Percentiles rank a stretch among this genome's conserved stretches.
phyloP scores from a whole-genome alignment of 768 basidiomycete genomes.

The Tulasnella sp. region DNA sequence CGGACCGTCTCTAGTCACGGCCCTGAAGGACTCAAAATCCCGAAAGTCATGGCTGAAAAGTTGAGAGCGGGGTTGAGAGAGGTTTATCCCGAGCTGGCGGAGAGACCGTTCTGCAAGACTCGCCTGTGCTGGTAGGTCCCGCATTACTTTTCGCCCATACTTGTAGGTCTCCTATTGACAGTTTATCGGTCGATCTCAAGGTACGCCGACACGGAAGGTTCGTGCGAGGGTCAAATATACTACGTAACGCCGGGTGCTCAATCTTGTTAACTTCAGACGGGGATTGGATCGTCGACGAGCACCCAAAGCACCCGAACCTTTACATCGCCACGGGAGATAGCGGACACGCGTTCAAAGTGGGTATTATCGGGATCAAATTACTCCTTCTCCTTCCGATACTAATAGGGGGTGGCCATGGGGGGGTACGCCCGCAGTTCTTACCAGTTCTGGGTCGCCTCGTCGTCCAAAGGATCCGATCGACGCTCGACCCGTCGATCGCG shows the following conservation, averaged over 20 bases:
- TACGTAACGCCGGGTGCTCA: not conserved
- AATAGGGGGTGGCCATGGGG: not conserved
- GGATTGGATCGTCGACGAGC: slow-evolving; percentile 85
- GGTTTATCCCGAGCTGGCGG: slow-evolving; percentile 71
- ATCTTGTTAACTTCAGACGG: slow-evolving; percentile 51
- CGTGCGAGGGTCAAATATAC: not conserved
- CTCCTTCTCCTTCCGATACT: not conserved
- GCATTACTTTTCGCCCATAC: not conserved
- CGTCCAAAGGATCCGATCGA: slow-evolving; percentile 69
- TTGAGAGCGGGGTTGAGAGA: slow-evolving; percentile 57
- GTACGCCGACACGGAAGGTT: slow-evolving; percentile 78
- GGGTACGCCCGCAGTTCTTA: slow-evolving; percentile 64
- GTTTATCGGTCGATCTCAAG: slow-evolving; percentile 46
- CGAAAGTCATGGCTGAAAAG: slow-evolving; percentile 54
- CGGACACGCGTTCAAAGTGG: slow-evolving; percentile 86
- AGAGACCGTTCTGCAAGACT: slow-evolving; percentile 70
- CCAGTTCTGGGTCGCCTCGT: slow-evolving; percentile 82
- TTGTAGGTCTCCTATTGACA: not conserved
- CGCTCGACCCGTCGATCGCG: slow-evolving; percentile 55
- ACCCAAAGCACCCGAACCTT: slow-evolving; percentile 61
- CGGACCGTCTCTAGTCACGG: slow-evolving; percentile 64
- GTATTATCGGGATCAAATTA: slow-evolving; percentile 19
- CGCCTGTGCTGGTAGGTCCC: slow-evolving; percentile 81
- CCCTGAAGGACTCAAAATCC: slow-evolving; percentile 64
- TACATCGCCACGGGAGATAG: slow-evolving; percentile 86